Evolutionary conservation across 2,329 filamentous ascomycete species (phyloP), one percentile per base, ranked within the genome.

Genomic region (Penicillium decumbens): DNA sequence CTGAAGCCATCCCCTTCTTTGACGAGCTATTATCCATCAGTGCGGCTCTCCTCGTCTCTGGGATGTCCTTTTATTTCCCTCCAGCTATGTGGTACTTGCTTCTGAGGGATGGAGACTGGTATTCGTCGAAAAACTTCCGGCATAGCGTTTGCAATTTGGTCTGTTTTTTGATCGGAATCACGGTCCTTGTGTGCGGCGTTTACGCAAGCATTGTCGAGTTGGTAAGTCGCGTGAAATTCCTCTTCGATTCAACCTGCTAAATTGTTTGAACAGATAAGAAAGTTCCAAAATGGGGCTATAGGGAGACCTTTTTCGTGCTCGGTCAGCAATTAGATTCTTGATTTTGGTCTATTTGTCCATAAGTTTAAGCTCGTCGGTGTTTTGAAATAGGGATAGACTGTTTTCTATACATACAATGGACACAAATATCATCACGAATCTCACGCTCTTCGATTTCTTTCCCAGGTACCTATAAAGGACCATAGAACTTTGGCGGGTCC

Each of bases 1-100:
- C 58, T 3, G 58, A 60, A 32, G 50, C 51, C 2, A 58, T 60
- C 15, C 58, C 58, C 0, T 50, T 60, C n/a, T 60, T 60, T 48
- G 54, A 53, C 3, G 46, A 58, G 10, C 45, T 59, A 13, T 38
- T 60, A 3, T 58, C 58, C 10, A 55, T 55, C 18, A 51, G 44
- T 18, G 50, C 53, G 10, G 40, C 53, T 9, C 37, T 51, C 13
- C 44, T 55, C 13, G 45, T 51, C 12, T 53, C 50, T 2, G 53
- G 53, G 1, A 42, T 55, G 15, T 50, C 47, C 3, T 53, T 55
- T 33, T 55, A 55, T 38, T 33, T 55, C 15, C 53, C 53, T 2
- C 47, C 53, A 9, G 27, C 53, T 3, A 55, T 55, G 53, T 55
- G 50, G 50, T 47, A 49, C 38, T 24, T 53, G 2, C 50, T 55